phyloP scores from a whole-genome alignment of 768 basidiomycete species.

The Pleurotus sapidus region DNA sequence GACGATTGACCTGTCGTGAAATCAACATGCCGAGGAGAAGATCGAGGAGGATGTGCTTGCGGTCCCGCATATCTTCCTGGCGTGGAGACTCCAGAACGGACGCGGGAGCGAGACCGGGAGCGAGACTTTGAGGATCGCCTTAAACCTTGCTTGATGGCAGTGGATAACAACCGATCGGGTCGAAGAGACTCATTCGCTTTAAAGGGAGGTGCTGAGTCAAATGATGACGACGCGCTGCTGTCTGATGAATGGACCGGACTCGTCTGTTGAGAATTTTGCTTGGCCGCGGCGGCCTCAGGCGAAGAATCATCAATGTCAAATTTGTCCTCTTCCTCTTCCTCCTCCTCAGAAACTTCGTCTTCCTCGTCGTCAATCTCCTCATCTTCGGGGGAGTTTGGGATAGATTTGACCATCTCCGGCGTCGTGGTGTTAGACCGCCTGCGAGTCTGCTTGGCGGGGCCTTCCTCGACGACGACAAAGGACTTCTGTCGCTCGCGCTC shows the following conservation, averaged over 20 bases:
- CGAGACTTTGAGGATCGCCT: conserved; percentile 38
- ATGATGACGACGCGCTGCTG: conserved; percentile 13
- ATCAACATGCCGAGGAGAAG: conserved; percentile 50
- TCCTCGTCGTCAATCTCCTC: conserved; percentile 44
- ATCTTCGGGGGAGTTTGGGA: conserved; percentile 20
- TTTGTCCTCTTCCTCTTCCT: conserved; percentile 75
- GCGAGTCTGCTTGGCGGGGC: conserved; percentile 41
- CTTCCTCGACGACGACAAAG: conserved; percentile 96
- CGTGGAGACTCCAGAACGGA: conserved; percentile 60
- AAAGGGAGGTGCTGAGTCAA: conserved; percentile 18
- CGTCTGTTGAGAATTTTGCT: conserved; percentile 9
- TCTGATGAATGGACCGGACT: background rate
- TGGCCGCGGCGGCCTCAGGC: conserved; percentile 39
- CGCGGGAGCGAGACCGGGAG: conserved; percentile 39
- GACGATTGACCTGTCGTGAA: conserved; percentile 31
- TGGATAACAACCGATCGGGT: conserved; percentile 21
- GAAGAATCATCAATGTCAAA: conserved; percentile 95
- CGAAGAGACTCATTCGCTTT: conserved; percentile 27
- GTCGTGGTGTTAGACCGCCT: conserved; percentile 11
- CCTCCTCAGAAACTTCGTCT: conserved; percentile 49
- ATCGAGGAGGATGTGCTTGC: conserved; percentile 43
- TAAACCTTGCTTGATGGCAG: conserved; percentile 20
- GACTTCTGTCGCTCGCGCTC: conserved; percentile 98
- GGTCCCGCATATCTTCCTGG: conserved; percentile 58
- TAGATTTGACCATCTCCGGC: conserved; percentile 11